phyloP scores from a whole-genome alignment of 805 yeast species.

The Geotrichum ghanense region DNA sequence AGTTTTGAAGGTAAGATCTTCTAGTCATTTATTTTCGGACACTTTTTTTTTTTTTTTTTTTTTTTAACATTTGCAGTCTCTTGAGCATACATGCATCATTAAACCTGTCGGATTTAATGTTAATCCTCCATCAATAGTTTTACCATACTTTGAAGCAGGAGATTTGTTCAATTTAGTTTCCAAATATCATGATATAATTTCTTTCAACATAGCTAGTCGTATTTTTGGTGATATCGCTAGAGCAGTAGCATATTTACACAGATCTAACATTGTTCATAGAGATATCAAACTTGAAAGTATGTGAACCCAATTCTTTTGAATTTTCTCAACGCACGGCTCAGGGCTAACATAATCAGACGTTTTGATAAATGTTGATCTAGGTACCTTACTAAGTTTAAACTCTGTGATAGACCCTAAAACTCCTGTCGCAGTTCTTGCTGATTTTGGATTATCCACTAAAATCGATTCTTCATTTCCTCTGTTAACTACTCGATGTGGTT shows the following conservation, averaged over 20 bases:
- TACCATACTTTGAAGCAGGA: slow-evolving; percentile 78
- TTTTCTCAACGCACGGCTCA: slow-evolving; percentile 31
- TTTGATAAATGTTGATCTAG: slow-evolving; percentile 7
- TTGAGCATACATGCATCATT: slow-evolving; percentile 73
- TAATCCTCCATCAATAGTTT: slow-evolving; percentile 38
- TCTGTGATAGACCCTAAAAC: slow-evolving; percentile 19
- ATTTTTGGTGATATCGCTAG: slow-evolving; percentile 58
- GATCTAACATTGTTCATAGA: slow-evolving; percentile 63
- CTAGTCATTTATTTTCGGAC: too few relatives aligned
- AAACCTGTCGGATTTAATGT: slow-evolving; percentile 34
- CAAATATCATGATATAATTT: slow-evolving; percentile 30
- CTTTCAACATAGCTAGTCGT: slow-evolving; percentile 41
- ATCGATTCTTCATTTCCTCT: slow-evolving; percentile 49
- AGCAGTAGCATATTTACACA: slow-evolving; percentile 66
- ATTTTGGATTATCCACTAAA: slow-evolving; percentile 76
- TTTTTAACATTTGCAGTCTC: too few relatives aligned
- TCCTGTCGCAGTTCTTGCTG: slow-evolving; percentile 57
- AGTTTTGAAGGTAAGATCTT: neutral
- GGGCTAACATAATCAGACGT: slow-evolving; percentile 27
- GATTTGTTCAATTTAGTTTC: slow-evolving; percentile 62
- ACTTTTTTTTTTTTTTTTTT: too few relatives aligned
- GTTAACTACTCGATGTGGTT: slow-evolving; percentile 84
- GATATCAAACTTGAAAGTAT: slow-evolving; percentile 86
- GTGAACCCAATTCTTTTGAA: too few relatives aligned
- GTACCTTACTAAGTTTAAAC: slow-evolving; percentile 5